Conservation (phyloP, 768 basidiomycete genomes). For the Mycena belliarum region DNA sequence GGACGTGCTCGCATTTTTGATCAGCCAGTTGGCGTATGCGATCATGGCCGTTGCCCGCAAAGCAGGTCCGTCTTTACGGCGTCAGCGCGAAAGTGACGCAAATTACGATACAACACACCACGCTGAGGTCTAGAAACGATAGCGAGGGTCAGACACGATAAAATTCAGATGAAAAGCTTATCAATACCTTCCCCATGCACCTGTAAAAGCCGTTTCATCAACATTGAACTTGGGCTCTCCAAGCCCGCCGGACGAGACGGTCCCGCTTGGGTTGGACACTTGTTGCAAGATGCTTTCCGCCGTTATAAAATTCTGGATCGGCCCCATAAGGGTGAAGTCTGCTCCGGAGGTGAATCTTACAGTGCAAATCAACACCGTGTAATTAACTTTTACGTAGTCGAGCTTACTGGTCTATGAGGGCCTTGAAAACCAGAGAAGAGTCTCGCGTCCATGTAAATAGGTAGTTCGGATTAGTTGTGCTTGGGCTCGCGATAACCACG, state of each 20-base stretch:
- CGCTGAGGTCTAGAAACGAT: constrained; percentile 50
- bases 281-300: constrained; percentile 59
- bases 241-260: constrained; percentile 59
- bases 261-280: constrained; percentile 66
- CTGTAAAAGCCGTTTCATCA: constrained; percentile 61
- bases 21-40: constrained; percentile 64
- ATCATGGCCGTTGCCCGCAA: constrained; percentile 69
- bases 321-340: constrained; percentile 47
- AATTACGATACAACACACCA: constrained; percentile 32
- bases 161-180: background rate
- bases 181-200: constrained; percentile 41
- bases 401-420: constrained; percentile 49
- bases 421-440: constrained; percentile 71
- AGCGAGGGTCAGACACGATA: background rate
- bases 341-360: constrained; percentile 43
- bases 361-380: background rate
- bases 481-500: constrained; percentile 60
- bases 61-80: constrained; percentile 67
- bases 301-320: constrained; percentile 56
- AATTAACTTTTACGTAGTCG: background rate
- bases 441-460: constrained; percentile 81
- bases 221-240: constrained; percentile 73
- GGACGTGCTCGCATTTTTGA: constrained; percentile 47
- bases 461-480: constrained; percentile 57
- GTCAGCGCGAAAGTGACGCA: background rate